These are phyloP conservation scores for Penstemon davidsonii DNA, from an alignment of 257 asterid genomes.

Conservation along the genomic window DNA sequence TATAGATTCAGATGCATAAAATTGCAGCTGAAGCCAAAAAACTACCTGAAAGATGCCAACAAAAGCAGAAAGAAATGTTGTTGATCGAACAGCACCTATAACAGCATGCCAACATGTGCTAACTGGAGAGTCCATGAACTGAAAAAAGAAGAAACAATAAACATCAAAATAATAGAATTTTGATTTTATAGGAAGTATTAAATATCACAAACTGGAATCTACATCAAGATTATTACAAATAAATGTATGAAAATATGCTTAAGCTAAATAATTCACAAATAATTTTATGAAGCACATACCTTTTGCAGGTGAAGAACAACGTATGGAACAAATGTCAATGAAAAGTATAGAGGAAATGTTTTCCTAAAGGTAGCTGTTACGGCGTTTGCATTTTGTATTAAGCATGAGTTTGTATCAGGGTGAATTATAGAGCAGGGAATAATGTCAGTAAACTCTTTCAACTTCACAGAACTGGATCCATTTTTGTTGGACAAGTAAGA, in stretches of 20 bases:
- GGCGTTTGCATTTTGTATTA: conserved; percentile 79
- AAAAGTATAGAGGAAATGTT: conserved; percentile 96
- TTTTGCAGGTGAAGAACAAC: conserved; percentile 91
- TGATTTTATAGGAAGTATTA: too few species aligned
- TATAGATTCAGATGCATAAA: conserved; percentile 24
- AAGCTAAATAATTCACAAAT: neutral
- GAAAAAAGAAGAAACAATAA: conserved; percentile 24
- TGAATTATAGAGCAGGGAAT: conserved; percentile 91
- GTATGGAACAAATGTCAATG: conserved; percentile 94
- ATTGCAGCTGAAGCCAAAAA: conserved; percentile 20
- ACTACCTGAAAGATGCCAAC: conserved; percentile 96
- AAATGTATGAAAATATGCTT: neutral
- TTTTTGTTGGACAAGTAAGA: conserved; percentile 57
- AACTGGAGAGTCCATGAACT: conserved; percentile 94
- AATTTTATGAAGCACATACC: conserved; percentile 49
- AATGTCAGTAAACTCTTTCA: conserved; percentile 74
- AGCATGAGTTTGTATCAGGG: conserved; percentile 78
- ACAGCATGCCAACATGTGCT: conserved; percentile 91
- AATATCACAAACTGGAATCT: too few species aligned
- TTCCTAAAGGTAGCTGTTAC: conserved; percentile 82
- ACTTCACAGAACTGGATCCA: conserved; percentile 49
- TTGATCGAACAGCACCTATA: conserved; percentile 88
- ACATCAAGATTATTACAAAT: too few species aligned
- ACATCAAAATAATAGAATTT: too few species aligned
- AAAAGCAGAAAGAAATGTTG: conserved; percentile 90